A percentile compares a stretch with the other conserved stretches of the same genome.
These are phyloP conservation scores for Trichoderma sp. DNA, from an alignment of 2,329 filamentous ascomycete genomes.

Conservation along the genomic window DNA sequence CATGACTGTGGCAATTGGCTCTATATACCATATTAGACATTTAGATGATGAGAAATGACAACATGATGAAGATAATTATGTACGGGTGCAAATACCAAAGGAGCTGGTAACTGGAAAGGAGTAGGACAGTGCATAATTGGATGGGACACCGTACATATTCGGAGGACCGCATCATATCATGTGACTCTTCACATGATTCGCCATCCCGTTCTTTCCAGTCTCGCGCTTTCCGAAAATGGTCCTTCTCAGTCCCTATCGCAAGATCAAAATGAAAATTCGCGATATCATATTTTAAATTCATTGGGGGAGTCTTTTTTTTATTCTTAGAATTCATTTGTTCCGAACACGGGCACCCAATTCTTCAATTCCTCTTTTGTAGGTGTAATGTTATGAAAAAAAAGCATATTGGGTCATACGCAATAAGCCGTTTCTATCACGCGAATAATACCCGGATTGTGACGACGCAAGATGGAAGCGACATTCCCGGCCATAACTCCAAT, in stretches of 20 bases:
- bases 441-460: background rate
- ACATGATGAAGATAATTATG: background rate
- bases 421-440: conserved; percentile 8
- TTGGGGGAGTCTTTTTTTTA: background rate
- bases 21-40: background rate
- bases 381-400: conserved; percentile 9
- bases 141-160: background rate
- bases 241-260: conserved; percentile 9
- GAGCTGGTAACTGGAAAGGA: background rate
- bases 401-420: conserved; percentile 4
- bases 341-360: background rate
- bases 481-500: background rate
- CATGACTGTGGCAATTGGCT: background rate
- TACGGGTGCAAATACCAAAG: background rate
- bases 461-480: conserved; percentile 8
- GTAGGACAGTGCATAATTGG: background rate
- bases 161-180: background rate
- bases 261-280: conserved; percentile 1
- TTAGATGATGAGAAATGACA: background rate
- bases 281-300: conserved; percentile 3
- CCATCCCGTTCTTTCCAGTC: conserved; percentile 2
- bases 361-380: conserved; percentile 1
- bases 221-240: conserved; percentile 19
- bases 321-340: background rate
- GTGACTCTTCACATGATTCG: conserved; percentile 23